Evolutionary conservation across 2,329 filamentous ascomycete species (phyloP).

Genomic region (Helotiales sp.): DNA sequence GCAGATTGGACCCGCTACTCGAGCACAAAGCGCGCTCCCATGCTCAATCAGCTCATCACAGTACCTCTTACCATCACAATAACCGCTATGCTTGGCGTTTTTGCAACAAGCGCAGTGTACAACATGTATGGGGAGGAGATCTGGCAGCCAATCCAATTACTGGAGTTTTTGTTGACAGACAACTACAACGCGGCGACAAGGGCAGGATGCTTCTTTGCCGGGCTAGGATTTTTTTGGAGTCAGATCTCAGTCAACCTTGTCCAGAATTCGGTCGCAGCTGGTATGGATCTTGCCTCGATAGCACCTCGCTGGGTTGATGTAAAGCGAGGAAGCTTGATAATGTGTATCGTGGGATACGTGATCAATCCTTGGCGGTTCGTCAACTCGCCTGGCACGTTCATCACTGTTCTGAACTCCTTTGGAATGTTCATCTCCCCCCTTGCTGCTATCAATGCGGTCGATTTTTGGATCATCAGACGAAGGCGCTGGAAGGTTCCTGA

Average conservation of each 20-base stretch:
- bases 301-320: constrained; percentile 1
- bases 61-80: constrained; percentile 2
- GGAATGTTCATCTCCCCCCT: constrained; percentile 10
- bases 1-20: constrained; percentile 15
- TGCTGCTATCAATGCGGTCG: constrained; percentile 7
- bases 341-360: neutral
- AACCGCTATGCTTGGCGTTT: constrained; percentile 9
- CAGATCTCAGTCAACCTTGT: constrained; percentile 7
- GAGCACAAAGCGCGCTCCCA: constrained; percentile 16
- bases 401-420: constrained; percentile 8
- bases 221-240: constrained; percentile 3
- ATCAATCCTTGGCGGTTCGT: constrained; percentile 9
- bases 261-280: constrained; percentile 7
- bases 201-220: constrained; percentile 13
- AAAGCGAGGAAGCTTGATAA: constrained; percentile 30
- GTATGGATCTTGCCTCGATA: constrained; percentile 11
- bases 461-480: constrained; percentile 2
- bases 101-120: constrained; percentile 3
- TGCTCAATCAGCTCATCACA: constrained; percentile 13
- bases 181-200: constrained; percentile 2
- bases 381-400: constrained; percentile 6
- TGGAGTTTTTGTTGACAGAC: constrained; percentile 3
- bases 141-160: constrained; percentile 9
- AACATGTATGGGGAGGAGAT: constrained; percentile 6
- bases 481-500: neutral